Percentiles rank a stretch among this genome's conserved stretches.
Evolutionary conservation across 768 basidiomycete species (phyloP).

Genomic region (Pisolithus orientalis): DNA sequence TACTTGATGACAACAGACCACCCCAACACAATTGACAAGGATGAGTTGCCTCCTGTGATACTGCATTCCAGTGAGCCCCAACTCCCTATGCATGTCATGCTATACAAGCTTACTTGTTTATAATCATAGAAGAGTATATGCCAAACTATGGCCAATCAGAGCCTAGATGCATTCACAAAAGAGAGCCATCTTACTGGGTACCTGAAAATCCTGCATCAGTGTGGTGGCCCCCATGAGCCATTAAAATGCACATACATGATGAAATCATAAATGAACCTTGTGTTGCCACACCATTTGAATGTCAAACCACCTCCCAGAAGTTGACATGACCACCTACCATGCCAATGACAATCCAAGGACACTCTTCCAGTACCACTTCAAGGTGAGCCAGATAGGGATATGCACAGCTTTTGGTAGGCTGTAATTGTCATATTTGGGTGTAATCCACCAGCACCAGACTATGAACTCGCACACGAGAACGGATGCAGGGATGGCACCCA

Average conservation of each 20-base stretch:
- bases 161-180: neutral
- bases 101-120: slow-evolving; percentile 42
- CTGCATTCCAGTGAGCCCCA: slow-evolving; percentile 25
- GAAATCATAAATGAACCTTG: slow-evolving; percentile 73
- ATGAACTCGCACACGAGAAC: slow-evolving; percentile 72
- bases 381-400: slow-evolving; percentile 71
- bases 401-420: slow-evolving; percentile 71
- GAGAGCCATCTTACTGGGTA: slow-evolving; percentile 51
- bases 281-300: slow-evolving; percentile 1
- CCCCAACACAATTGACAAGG: too few relatives aligned
- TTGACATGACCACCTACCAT: slow-evolving; percentile 41
- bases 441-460: slow-evolving; percentile 68
- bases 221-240: neutral
- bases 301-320: neutral
- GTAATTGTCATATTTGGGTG: slow-evolving; percentile 60
- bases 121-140: slow-evolving; percentile 73
- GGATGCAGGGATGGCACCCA: slow-evolving; percentile 76
- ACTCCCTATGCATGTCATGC: neutral
- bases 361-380: slow-evolving; percentile 30
- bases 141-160: slow-evolving; percentile 48
- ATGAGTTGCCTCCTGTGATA: slow-evolving; percentile 22
- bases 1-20: too few relatives aligned
- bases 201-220: slow-evolving; percentile 24
- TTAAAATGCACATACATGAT: slow-evolving; percentile 46
- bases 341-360: slow-evolving; percentile 28